Evolutionary conservation across 805 yeast species (phyloP), one percentile per base, ranked within the genome.

Genomic region (Saturnispora dispora): DNA sequence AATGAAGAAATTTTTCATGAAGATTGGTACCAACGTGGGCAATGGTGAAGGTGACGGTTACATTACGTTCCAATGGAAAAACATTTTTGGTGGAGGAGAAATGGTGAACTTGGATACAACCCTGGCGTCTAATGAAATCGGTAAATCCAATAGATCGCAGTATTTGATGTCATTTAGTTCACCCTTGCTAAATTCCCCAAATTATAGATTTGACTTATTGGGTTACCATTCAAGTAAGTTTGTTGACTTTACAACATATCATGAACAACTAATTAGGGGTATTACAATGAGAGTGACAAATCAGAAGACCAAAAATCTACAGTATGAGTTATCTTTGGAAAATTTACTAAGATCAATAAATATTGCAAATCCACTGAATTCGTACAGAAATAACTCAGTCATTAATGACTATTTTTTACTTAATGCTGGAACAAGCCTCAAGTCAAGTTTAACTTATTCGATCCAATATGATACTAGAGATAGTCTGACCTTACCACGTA

Each of bases 31-130:
- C 2, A 90, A 89, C 65, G 79, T 93, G 7, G 98, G 98, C 2
- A 91, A 93, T 63, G 96, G 96, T 32, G 98, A 93, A 70, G 99
- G 97, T 30, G 93, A 87, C 62, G 98, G 97, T 1, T 89, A 90
- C 62, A 74, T 88, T 45, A 83, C 87, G 32, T 79, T 90, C 51
- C 89, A 81, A 64, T 71, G 76, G 62, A 71, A 71, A 49, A 79
- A 79, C 58, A 60, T 78, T 18, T 76, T 78, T 66, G 83, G 83
- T 0, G 83, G 83, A 9, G 82, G 76, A 3, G 83, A 79, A 55
- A 65, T 64, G 36, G 56, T 79, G 32, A 68, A 69, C 32, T 73
- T 78, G 52, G 82, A 78, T 60, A 68, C 72, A 15, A 68, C 64
- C 44, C 55, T 69, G 45, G 63, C 71, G 1, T 66, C 71, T 8